Percentiles rank a stretch among this genome's conserved stretches.
Evolutionary conservation across 495 filamentous ascomycete species (phyloP).

Genomic region (Xylona heveae): DNA sequence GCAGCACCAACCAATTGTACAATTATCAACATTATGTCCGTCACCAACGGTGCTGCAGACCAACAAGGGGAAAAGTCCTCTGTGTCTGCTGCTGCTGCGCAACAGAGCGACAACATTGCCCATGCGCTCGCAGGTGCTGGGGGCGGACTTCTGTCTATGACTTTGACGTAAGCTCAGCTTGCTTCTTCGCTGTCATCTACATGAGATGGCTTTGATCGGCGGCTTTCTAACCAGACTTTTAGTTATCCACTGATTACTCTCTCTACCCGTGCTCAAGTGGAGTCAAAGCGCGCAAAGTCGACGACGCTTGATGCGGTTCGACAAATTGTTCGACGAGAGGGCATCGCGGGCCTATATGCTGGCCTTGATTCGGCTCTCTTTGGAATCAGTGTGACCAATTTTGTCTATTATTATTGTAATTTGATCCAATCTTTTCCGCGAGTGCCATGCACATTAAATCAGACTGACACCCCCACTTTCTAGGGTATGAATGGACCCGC

Average conservation of each 20-base stretch:
- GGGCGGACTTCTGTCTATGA: slow-evolving; percentile 87
- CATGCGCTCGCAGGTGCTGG: slow-evolving; percentile 76
- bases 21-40: no score
- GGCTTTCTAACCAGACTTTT: slow-evolving; percentile 1
- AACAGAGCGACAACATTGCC: slow-evolving; percentile 79
- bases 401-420: slow-evolving; percentile 96
- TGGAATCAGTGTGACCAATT: slow-evolving; percentile 96
- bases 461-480: background rate
- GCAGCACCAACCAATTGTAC: no score
- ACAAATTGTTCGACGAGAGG: slow-evolving; percentile 80
- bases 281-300: slow-evolving; percentile 78
- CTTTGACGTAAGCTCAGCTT: slow-evolving; percentile 46
- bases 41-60: no score
- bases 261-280: slow-evolving; percentile 92
- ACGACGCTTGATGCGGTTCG: slow-evolving; percentile 60
- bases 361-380: slow-evolving; percentile 83
- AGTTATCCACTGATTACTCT: slow-evolving; percentile 95
- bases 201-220: no score
- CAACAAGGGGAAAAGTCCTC: slow-evolving; percentile 17
- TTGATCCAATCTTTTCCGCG: background rate
- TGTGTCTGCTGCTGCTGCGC: slow-evolving; percentile 25
- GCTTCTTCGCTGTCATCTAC: no score
- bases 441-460: background rate
- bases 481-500: slow-evolving; percentile 89
- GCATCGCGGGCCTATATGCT: slow-evolving; percentile 67